Base-by-base conservation (phyloP, 768 basidiomycete species). In the Zangia roseola region DNA sequence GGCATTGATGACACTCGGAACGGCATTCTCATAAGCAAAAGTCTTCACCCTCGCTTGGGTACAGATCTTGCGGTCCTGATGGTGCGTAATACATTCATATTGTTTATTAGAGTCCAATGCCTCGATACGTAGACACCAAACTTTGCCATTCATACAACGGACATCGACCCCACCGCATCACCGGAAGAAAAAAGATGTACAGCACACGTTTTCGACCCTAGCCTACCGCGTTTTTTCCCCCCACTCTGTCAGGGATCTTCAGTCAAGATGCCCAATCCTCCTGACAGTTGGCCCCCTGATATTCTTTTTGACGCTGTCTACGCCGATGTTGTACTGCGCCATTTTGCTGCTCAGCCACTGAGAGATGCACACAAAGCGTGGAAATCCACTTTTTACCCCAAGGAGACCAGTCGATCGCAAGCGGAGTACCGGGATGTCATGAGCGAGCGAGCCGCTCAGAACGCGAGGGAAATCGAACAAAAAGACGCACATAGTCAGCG, bases 301-400 rank as follows among this genome's bases (percentile, higher is more conserved):
- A 40, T 47, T 43, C 40, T 52, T 6, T 52, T 52, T 5, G 45
- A 52, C 9, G 43, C 28, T 5, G 39, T 53, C 19, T 53, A 53
- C 10, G 47, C 20, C 2, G 10, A 6, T 3, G 34, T 34, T 10
- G 10, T 53, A 17, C 5, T 49, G 2, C 10, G 2, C 12, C 33
- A 45, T 19, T 53, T 53, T 26, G 20, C 20, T 17, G 3, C 39
- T 21, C 26, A 23, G 30, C 5, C 6, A 6, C 6, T 53, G 33
- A 10, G 0, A 7, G 26, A 49, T 12, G 5, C 3, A 10, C 19
- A 39, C 20, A 10, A 19, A 10, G 13, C 0, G 16, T 48, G 52
- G 38, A 26, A 39, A 20, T 12, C 28, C 10, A 16, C 13, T 2
- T 45, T 35, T 21, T 44, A 34, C 24, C 46, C 46, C 10, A 10